These are phyloP conservation scores for Fusarium mundagurra DNA, from an alignment of 2,329 filamentous ascomycete genomes.

Conservation along the genomic window DNA sequence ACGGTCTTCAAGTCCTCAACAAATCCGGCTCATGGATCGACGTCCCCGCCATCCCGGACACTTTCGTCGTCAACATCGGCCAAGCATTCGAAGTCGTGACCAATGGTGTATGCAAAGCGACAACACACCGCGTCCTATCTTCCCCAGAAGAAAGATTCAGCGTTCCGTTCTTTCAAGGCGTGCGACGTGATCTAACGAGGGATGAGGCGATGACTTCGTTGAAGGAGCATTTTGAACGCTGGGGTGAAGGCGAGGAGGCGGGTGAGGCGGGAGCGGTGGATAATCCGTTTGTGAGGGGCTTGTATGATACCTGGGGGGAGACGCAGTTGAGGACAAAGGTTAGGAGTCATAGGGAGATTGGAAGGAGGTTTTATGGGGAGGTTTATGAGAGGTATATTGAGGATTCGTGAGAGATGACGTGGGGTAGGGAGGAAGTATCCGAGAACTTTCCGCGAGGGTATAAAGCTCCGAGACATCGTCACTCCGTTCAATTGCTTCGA, in stretches of 20 bases:
- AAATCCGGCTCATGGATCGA: slow-evolving; percentile 60
- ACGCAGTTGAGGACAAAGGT: slow-evolving; percentile 64
- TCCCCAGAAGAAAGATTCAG: slow-evolving; percentile 51
- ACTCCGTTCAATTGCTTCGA: background rate
- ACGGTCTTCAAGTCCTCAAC: slow-evolving; percentile 62
- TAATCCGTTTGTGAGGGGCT: slow-evolving; percentile 59
- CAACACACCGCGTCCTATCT: slow-evolving; percentile 56
- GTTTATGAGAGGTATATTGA: slow-evolving; percentile 60
- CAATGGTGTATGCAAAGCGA: slow-evolving; percentile 62
- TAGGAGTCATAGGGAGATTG: slow-evolving; percentile 60
- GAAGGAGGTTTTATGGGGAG: slow-evolving; percentile 56
- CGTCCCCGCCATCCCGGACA: slow-evolving; percentile 57
- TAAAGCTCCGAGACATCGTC: slow-evolving; percentile 7
- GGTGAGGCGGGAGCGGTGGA: slow-evolving; percentile 54
- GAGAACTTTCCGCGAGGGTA: slow-evolving; percentile 40
- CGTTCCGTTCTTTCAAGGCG: slow-evolving; percentile 61
- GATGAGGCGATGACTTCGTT: slow-evolving; percentile 53
- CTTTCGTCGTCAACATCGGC: slow-evolving; percentile 67
- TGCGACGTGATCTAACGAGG: slow-evolving; percentile 57
- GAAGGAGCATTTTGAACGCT: slow-evolving; percentile 49
- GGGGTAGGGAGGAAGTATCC: slow-evolving; percentile 32
- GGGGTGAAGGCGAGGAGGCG: slow-evolving; percentile 43
- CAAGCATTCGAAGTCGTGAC: slow-evolving; percentile 68
- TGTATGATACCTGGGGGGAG: slow-evolving; percentile 65
- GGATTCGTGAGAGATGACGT: slow-evolving; percentile 40